Conservation (phyloP, 2,329 filamentous ascomycete species). For the Immersiporthe knoxdaviesiana region DNA sequence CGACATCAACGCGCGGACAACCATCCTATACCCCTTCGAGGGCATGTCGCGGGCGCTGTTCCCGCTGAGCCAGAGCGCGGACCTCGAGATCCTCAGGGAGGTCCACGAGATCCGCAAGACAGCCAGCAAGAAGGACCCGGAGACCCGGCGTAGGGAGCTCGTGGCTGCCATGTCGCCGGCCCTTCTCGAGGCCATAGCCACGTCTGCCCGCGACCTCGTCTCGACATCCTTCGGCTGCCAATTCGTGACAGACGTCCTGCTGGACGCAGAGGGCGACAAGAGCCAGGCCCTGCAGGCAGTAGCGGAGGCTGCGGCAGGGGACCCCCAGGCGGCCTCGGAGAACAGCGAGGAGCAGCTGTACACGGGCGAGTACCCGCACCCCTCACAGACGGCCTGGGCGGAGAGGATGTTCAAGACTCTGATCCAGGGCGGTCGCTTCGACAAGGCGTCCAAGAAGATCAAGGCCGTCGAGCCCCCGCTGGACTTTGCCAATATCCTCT, state of each 20-base stretch:
- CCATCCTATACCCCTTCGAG: slow-evolving; percentile 82
- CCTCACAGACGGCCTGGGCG: slow-evolving; percentile 64
- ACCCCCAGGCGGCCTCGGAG: slow-evolving; percentile 50
- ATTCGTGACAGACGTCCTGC: slow-evolving; percentile 79
- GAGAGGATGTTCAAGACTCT: slow-evolving; percentile 90
- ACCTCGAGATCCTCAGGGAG: slow-evolving; percentile 74
- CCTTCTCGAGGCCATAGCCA: slow-evolving; percentile 73
- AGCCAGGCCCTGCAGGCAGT: slow-evolving; percentile 71
- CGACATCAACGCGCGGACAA: slow-evolving; percentile 65
- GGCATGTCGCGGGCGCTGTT: slow-evolving; percentile 65
- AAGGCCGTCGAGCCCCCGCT: slow-evolving; percentile 75
- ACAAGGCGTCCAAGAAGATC: slow-evolving; percentile 71
- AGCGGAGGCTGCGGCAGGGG: slow-evolving; percentile 63
- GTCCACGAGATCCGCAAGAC: slow-evolving; percentile 76
- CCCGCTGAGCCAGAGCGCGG: slow-evolving; percentile 63
- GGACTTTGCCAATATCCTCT: slow-evolving; percentile 81
- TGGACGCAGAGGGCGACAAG: slow-evolving; percentile 77
- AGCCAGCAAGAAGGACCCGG: slow-evolving; percentile 92
- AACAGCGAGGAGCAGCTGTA: slow-evolving; percentile 45
- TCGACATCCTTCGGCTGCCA: slow-evolving; percentile 83
- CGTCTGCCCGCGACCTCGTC: slow-evolving; percentile 69
- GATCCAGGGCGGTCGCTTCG: slow-evolving; percentile 86
- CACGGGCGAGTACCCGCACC: slow-evolving; percentile 51
- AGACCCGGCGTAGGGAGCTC: slow-evolving; percentile 75
- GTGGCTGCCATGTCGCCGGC: slow-evolving; percentile 73